Base-by-base conservation (phyloP, 441 rosid species). In the Aquilaria agallochum region DNA sequence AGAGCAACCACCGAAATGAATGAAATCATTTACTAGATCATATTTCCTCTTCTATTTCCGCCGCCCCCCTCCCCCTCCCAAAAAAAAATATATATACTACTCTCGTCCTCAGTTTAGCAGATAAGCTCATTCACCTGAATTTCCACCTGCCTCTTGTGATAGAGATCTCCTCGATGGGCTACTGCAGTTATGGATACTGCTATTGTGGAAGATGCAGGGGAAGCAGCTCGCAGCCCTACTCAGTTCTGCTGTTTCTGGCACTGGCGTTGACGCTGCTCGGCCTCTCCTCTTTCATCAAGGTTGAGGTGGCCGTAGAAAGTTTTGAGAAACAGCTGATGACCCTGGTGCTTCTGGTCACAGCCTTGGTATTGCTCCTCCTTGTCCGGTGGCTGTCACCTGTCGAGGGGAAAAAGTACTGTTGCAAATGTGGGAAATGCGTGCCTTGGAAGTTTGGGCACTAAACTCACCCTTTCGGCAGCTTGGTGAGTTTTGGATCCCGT, bases 171-270 rank as follows among this genome's bases (percentile, higher is more conserved):
- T 48, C 12, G 44, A 55, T 64, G 68, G 40, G 13, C 5, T 34
- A 64, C 13, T 64, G 68, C 56, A 1, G 50, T 11, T 36, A 49
- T 11, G 68, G 68, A 12, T 11, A 64, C 3, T 78, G 83, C 76
- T 75, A 65, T 53, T 78, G 83, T 50, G 73, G 80, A 42, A 59
- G 71, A 42, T 78, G 83, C 53, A 27, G 62, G 52, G 57, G 66
- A 20, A 10, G 71, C 20, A 4, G 75, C 12, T 67, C 77, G 27
- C 68, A 48, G 8, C 85, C 85, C n/a, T 63, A 63, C 67, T 80
- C 80, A 14, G 82, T 80, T 27, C 56, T 77, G 63, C 65, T 75
- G 13, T 58, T 80, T 67, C 64, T 80, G 62, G 69, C 59, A 36
- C 73, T 80, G 68, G 76, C 79, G 5, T 61, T 77, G 15, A 53